Base-by-base conservation (phyloP, 805 yeast species). In the Pichia deserticola region DNA sequence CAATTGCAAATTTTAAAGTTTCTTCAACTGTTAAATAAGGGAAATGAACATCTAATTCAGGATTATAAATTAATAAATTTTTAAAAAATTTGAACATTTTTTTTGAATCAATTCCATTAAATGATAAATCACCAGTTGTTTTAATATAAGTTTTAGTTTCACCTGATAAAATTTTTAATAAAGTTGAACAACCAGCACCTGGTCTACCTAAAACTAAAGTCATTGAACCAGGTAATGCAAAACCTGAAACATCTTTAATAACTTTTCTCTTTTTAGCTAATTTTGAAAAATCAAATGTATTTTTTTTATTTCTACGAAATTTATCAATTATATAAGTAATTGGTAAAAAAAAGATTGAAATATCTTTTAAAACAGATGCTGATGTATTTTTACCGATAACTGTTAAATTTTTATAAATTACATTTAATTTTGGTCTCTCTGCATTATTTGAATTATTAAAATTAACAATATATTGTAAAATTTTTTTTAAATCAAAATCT, bases 171-270 rank as follows among this genome's bases (percentile, higher is more conserved):
- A 68, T 59, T 53, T 73, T 73, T 51, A 79, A 61, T 28, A 79
- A 65, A 7, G 84, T 77, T 5, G 85, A 77, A 57, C 84, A 78
- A 52, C 85, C 85, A 39, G 84, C 79, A 60, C 84, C 84, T 3
- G 85, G 84, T 63, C 76, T 70, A 57, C 79, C 80, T 36, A 76
- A 62, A 20, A 76, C 80, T 51, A 78, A 68, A 43, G 77, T 66
- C 78, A 77, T 73, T 56, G 77, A 77, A 57, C 82, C 82, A 1
- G 83, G 73, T 47, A 70, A 65, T 29, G 55, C 55, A 42, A 40
- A 42, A 40, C 64, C 64, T 9, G 60, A 50, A 27, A 60, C 52
- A 44, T 51, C 52, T 40, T 42, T 47, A 29, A 64, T 51, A 28
- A 64, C 54, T 25, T 54, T 48, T 51, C 63, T 57, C 32, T 42